Evolutionary conservation across 495 filamentous ascomycete genomes (phyloP).

Genomic region (Eremomyces bilateralis): DNA sequence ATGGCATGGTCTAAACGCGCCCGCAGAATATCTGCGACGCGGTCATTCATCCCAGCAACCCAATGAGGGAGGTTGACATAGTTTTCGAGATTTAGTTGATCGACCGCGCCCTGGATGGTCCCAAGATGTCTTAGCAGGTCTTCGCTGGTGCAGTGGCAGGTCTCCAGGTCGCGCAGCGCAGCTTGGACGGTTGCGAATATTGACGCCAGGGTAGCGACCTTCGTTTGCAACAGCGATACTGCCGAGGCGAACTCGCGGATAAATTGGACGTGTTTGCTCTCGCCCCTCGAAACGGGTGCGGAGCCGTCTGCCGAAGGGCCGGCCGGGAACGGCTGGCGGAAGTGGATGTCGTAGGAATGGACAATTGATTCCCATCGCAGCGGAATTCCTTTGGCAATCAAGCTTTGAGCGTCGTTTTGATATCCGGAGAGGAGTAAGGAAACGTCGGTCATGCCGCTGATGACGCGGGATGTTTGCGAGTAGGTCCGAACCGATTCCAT

Average conservation of each 20-base stretch:
- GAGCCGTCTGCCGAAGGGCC: conserved; percentile 17
- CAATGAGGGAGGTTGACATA: conserved; percentile 79
- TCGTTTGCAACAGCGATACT: conserved; percentile 66
- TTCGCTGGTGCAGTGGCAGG: conserved; percentile 54
- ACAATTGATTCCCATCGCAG: conserved; percentile 95
- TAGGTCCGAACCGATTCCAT: conserved; percentile 94
- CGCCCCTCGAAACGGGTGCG: conserved; percentile 27
- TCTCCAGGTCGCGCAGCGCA: conserved; percentile 59
- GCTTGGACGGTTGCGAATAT: conserved; percentile 74
- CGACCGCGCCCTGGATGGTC: conserved; percentile 65
- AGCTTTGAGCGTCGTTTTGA: conserved; percentile 59
- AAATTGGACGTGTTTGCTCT: conserved; percentile 90
- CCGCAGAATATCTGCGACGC: conserved; percentile 57
- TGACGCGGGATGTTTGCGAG: conserved; percentile 63
- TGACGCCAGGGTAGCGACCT: conserved; percentile 51
- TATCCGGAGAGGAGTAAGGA: conserved; percentile 75
- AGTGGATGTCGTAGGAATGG: conserved; percentile 79
- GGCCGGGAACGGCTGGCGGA: conserved; percentile 30
- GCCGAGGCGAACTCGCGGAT: conserved; percentile 76
- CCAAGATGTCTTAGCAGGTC: conserved; percentile 66
- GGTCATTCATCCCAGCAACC: conserved; percentile 67
- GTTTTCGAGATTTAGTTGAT: conserved; percentile 86
- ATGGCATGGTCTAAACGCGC: conserved; percentile 61
- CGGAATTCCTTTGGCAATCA: conserved; percentile 68
- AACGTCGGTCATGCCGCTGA: conserved; percentile 64